Evolutionary conservation across 2,329 filamentous ascomycete genomes (phyloP), one percentile per base, ranked within the genome.

Genomic region (Cytospora piceicola): DNA sequence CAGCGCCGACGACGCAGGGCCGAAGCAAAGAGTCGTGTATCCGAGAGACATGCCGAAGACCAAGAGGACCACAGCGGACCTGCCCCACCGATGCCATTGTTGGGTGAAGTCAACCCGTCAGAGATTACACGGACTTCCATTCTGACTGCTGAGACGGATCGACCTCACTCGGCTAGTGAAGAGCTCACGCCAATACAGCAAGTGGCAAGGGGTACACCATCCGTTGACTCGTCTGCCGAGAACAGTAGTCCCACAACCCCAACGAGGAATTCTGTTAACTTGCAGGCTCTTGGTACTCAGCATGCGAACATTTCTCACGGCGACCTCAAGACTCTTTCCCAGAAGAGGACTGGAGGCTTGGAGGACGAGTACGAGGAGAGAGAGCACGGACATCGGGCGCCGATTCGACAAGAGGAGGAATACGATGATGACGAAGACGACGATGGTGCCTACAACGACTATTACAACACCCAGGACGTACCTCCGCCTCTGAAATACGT

Each of bases 101-200:
- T 91, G 77, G 97, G 94, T 77, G 92, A 93, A 64, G 86, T 96
- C 65, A 90, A 92, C 70, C 87, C 91, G 52, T 96, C 94, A 0
- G 94, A 97, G 60, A 78, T 97, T 63, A 98, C 94, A 0, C 85
- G 94, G 71, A 90, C 90, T 20, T 97, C 94, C 0, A 92, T 98
- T 62, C 79, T 95, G 22, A 95, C 94, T 6, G 91, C 92, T 34
- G 88, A 91, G 32, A 92, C 91, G 0, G 92, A 54, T 69, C 82
- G 88, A 60, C 90, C 91, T 20, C 83, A 85, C 56, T 92, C 90
- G 22, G 87, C 89, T 27, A 89, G 83, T 72, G 88, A 85, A 71
- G 85, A 85, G 77, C 82, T 78, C 72, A 84, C 82, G 1, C 88
- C 88, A 15, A 77, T 90, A 56, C 85, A 84, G 49, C 87, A 92